Evolutionary conservation across 2,329 filamentous ascomycete genomes (phyloP), one percentile per base, ranked within the genome.

Genomic region (Calonectria pseudoreteaudii): DNA sequence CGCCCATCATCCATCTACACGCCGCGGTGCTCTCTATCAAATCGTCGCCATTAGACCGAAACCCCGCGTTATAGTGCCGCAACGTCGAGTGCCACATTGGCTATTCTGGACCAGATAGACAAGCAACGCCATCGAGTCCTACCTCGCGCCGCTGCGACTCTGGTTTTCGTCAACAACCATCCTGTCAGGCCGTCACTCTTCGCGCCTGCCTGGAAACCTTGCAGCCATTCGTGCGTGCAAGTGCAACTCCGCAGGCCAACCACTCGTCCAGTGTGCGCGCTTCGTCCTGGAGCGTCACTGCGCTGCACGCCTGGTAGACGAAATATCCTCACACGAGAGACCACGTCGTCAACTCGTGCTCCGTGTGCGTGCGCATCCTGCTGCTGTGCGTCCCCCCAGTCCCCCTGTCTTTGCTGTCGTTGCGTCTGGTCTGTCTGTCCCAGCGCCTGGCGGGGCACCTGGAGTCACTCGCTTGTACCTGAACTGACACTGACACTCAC

Each of bases 401-500:
- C 44, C 70, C 70, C 70, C 41, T 53, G 71, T 67, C 67, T 70
- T 28, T 38, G 56, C 28, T 64, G 66, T 69, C 38, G 66, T 69
- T 68, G 52, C 66, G 66, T 60, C 64, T 66, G 44, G 52, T 38
- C 30, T 31, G 68, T 58, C 66, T 26, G 31, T 34, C 30, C 31
- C 38, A 62, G 58, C 23, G 28, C 52, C 67, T 72, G 60, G 72
- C 70, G 73, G 73, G 74, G 73, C 76, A 72, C 76, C 78, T 77
- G 72, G 67, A 41, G 53, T 23, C 38, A 28, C 36, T 69, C 70
- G 53, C 72, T 71, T 66, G 72, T 77, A 70, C 75, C 74, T 79
- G 77, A 67, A 70, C 62, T 69, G 71, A 62, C 71, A 72, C 70
- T 69, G 70, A 72, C 66, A 73, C 77, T 79, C 73, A 76, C 79